These are phyloP conservation scores for Silene uniflora DNA, from an alignment of 148 eudicot species.

Conservation along the genomic window DNA sequence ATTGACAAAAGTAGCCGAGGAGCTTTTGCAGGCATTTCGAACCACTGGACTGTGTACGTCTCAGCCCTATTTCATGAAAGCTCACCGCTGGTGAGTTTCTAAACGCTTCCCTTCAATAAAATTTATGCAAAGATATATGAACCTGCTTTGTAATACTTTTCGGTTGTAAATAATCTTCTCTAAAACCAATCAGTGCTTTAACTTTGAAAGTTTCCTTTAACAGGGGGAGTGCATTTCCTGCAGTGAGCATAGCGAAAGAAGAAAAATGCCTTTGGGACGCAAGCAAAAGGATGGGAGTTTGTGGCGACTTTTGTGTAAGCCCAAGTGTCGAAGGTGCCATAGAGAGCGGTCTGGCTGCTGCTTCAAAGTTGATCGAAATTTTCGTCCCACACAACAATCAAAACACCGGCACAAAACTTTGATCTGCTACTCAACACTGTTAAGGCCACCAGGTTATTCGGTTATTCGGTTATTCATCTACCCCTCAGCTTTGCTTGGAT, in stretches of 20 bases:
- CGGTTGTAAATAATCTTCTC: not conserved
- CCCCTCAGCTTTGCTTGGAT: not conserved
- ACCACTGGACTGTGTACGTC: conserved; percentile 58
- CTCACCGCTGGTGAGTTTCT: conserved; percentile 88
- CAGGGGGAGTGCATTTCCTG: conserved; percentile 98
- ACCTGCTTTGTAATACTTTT: no score
- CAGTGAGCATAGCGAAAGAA: conserved; percentile 50
- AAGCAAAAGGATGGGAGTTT: conserved; percentile 56
- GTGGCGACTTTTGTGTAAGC: conserved; percentile 90
- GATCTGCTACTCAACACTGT: not conserved
- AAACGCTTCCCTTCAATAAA: not conserved
- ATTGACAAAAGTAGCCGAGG: conserved; percentile 62
- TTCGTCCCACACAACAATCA: conserved; percentile 29
- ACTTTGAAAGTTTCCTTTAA: not conserved
- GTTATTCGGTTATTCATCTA: not conserved
- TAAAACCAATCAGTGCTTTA: not conserved
- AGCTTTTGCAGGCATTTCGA: conserved; percentile 67
- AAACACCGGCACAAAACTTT: not conserved
- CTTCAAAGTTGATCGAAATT: conserved; percentile 52
- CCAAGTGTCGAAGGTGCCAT: conserved; percentile 95
- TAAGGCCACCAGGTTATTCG: not conserved
- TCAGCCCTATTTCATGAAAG: conserved; percentile 72
- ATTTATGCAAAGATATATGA: not conserved
- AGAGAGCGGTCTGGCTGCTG: conserved; percentile 77
- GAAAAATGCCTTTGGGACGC: conserved; percentile 80